phyloP scores from a whole-genome alignment of 2,329 filamentous ascomycete species.

The Cladosporium velox region DNA sequence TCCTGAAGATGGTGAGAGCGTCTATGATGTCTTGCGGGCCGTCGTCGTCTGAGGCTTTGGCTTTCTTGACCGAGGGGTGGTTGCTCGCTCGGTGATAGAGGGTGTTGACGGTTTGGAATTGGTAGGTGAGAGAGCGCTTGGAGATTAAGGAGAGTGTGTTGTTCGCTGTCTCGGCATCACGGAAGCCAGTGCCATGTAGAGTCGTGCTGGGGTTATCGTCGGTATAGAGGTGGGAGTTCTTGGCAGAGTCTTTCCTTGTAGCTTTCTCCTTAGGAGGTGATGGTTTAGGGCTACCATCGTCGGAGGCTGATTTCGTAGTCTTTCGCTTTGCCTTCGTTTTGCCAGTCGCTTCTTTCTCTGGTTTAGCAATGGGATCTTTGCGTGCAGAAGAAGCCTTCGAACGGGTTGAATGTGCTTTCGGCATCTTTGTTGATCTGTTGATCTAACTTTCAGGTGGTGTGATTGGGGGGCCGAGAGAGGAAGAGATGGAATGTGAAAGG shows the following conservation, averaged over 20 bases:
- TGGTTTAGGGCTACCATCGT: background rate
- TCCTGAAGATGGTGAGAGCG: constrained; percentile 32
- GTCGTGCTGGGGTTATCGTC: constrained; percentile 38
- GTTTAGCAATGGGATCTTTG: constrained; percentile 5
- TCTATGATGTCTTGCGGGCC: constrained; percentile 28
- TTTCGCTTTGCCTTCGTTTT: background rate
- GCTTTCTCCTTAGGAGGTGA: background rate
- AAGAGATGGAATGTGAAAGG: background rate
- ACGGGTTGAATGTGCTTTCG: constrained; percentile 11
- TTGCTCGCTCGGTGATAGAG: constrained; percentile 36
- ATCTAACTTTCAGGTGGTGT: background rate
- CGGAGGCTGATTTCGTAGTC: background rate
- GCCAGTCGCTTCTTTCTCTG: background rate
- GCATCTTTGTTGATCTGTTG: constrained; percentile 11
- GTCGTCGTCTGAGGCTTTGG: constrained; percentile 3
- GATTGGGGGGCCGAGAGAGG: background rate
- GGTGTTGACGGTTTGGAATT: constrained; percentile 38
- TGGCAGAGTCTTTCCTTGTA: constrained; percentile 25
- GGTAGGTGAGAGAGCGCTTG: constrained; percentile 35
- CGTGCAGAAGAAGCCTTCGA: background rate
- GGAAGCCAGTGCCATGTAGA: constrained; percentile 39
- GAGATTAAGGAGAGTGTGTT: constrained; percentile 35
- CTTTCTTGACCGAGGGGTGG: constrained; percentile 33
- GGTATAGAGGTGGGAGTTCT: constrained; percentile 38
- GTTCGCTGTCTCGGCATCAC: constrained; percentile 31